Conservation (phyloP, 176 grass and related monocot species). For the Rhynchospora pubera region DNA sequence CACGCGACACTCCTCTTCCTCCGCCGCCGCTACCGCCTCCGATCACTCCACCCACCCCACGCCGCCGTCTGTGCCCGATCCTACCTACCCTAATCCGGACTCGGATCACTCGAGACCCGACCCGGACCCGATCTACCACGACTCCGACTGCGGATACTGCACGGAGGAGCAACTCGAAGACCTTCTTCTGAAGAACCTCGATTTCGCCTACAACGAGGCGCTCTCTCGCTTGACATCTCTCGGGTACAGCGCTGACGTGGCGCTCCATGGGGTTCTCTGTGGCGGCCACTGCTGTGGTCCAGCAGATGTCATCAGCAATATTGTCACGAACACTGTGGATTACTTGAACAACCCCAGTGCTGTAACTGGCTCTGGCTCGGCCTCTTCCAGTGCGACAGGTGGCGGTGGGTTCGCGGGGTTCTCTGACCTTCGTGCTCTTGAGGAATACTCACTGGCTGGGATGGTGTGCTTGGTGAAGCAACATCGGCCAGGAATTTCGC, state of each 20-base stretch:
- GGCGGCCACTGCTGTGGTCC: conserved; percentile 73
- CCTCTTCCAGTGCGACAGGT: neutral
- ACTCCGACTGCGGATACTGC: conserved; percentile 36
- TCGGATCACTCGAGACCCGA: neutral
- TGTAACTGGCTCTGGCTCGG: neutral
- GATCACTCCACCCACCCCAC: neutral
- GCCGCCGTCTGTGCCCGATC: conserved; percentile 11
- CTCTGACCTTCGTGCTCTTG: conserved; percentile 64
- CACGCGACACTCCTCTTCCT: neutral
- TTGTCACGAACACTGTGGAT: conserved; percentile 55
- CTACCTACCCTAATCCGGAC: neutral
- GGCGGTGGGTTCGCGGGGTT: conserved; percentile 20
- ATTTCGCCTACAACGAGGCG: conserved; percentile 77
- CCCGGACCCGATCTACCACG: conserved; percentile 26
- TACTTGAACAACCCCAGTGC: conserved; percentile 42
- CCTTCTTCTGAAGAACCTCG: conserved; percentile 59
- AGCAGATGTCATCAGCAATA: conserved; percentile 57
- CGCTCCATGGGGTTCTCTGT: conserved; percentile 68
- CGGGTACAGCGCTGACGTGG: conserved; percentile 50
- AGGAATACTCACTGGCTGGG: conserved; percentile 85
- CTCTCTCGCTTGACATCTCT: conserved; percentile 46
- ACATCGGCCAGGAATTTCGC: conserved; percentile 50
- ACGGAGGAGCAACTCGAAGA: conserved; percentile 70
- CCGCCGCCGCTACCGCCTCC: neutral
- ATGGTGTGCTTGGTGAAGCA: conserved; percentile 88